Base-by-base conservation (phyloP, 306 rosid genomes). In the Gastrolobium villosum region DNA sequence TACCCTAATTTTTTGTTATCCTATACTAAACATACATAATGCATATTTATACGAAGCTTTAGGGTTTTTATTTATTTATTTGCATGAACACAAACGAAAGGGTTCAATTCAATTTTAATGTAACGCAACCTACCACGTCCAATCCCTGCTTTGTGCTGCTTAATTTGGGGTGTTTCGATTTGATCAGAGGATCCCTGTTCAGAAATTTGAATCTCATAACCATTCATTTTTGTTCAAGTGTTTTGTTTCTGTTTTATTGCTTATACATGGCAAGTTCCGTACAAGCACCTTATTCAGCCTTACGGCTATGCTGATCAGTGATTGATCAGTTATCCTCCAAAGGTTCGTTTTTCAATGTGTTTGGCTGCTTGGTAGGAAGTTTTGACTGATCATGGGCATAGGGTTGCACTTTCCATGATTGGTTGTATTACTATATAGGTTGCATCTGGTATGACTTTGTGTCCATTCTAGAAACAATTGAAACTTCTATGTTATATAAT, bases 271-370 rank as follows among this genome's bases (percentile, higher is more conserved):
- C 61, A 49, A 32, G 62, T 50, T 70, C 62, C 11, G 20, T 14
- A 7, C 14, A 50, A 61, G 11, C 67, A 39, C 31, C n/a, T 5
- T 28, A 20, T n/a, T 41, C 31, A 10, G 55, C 52, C 52, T 46
- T 10, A 14, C 52, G 26, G 26, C 26, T 20, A 20, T 20, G 26
- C 26, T 20, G 26, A 20, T 20, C 26, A 20, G 26, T 20, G 26
- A 20, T 20, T 4, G 9, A 66, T 45, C 56, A 45, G 54, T 50
- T 46, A 53, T 43, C 5, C 45, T 36, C 65, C 36, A 3, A 11
- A 69, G 55, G 53, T 59, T 48, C 10, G 15, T 67, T 31, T 43
- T 72, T 41, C 71, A 39, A 52, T 40, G 49, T 48, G 43, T 32
- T 55, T 62, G n/a, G 65, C 36, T 79, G 7, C 11, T 30, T 31